Base-by-base conservation (phyloP, 2,329 filamentous ascomycete genomes). In the Venturia nashicola region DNA sequence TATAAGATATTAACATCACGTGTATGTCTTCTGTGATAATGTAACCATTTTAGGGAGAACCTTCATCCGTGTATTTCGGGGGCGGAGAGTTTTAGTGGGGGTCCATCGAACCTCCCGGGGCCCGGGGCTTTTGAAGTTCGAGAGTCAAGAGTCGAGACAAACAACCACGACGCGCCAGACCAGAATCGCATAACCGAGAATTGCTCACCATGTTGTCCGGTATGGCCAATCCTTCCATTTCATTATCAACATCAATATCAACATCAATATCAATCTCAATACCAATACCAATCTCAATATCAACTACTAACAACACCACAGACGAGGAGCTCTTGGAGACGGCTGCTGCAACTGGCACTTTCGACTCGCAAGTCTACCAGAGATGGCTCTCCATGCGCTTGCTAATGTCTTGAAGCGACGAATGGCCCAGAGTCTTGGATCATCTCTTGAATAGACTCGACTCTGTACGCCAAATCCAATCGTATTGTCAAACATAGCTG, bases 391-490 rank as follows among this genome's bases (percentile, higher is more conserved):
- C 14, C 8, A 44, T 66, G 55, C 42, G 64, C 42, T 27, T 32
- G 64, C 73, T 78, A 68, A 79, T 66, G 65, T 62, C 55, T 67
- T 70, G 67, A 73, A 91, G 89, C 71, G 80, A 83, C 65, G 81
- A 82, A 72, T 93, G 89, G 89, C 86, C 86, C 42, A 76, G 76
- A 65, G 80, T 91, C 69, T 80, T 90, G 60, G 81, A 82, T 69
- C 82, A 82, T 40, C 78, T 93, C 44, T 77, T 92, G 62, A 76
- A 83, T 65, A 84, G 86, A 69, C 80, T 93, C 61, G 87, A 94
- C 73, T 81, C 84, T 73, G 83, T 86, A 73, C 65, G 36, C 27
- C 27, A 27, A 4, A 27, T 27, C 27, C 27, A 27, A 27, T 27
- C 27, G 27, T 27, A 27, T 27, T 27, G 27, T 27, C 4, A 27